Evolutionary conservation across 1,139 yeast genomes (phyloP), one percentile per base, ranked within the genome.

Genomic region (Candida neerlandica): DNA sequence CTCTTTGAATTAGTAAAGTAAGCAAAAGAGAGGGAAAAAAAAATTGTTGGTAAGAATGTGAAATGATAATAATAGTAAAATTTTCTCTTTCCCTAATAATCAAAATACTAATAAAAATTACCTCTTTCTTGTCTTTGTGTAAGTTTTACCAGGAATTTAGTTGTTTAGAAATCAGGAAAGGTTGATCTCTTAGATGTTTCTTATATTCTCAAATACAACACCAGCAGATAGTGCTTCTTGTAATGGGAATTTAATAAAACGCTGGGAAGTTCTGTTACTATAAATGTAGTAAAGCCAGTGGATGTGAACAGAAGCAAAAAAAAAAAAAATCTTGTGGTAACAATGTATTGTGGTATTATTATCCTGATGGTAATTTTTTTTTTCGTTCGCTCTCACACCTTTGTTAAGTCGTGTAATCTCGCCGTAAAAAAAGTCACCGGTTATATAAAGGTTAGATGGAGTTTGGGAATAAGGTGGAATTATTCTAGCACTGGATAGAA

Each of bases 41-140:
- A 35, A 18, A 10, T 35, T 35, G 40, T 35, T 35, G 40, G 40
- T 35, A 19, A 35, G 38, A 34, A 15, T 34, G 38, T 34, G 38
- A 14, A 34, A 34, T 6, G 21, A n/a, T 14, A 30, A 30, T 14
- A 30, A 30, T n/a, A 30, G 15, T 30, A 30, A 30, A 30, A 30
- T n/a, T 34, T 34, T 34, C 15, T 34, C 34, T 32, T 32, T 32
- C 34, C 34, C 34, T 32, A 32, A 32, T 32, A 11, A 5, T 10
- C 9, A 4, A 23, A 23, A 23, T 10, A 23, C 27, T 23, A 23
- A 6, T 10, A 23, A 23, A 23, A 23, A 7, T 23, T 23, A 23
- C 9, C 27, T 23, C 27, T 23, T 5, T 23, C 9, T 23, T 23
- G 12, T 32, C 34, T 32, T 32, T 32, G 34, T 32, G 34, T 32